Conservation (phyloP, 495 filamentous ascomycete species). For the Podospora conica region DNA sequence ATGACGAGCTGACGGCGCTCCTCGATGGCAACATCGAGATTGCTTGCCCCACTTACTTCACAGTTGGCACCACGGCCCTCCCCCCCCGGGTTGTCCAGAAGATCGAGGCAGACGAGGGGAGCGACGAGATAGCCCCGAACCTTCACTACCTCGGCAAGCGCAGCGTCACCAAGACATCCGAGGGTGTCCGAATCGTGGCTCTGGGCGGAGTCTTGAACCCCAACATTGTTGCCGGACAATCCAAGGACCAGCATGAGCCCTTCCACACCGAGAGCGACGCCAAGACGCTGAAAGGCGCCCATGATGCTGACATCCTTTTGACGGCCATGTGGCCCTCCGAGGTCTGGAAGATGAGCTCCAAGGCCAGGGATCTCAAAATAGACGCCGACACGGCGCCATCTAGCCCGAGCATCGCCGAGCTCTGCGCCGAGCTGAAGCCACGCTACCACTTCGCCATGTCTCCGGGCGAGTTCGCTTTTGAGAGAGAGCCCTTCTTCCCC, state of each 20-base stretch:
- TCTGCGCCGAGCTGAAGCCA: slow-evolving; percentile 70
- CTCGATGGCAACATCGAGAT: slow-evolving; percentile 64
- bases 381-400: slow-evolving; percentile 36
- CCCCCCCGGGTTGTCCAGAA: slow-evolving; percentile 62
- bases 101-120: slow-evolving; percentile 59
- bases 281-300: slow-evolving; percentile 62
- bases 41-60: slow-evolving; percentile 82
- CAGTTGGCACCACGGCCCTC: slow-evolving; percentile 60
- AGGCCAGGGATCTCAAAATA: slow-evolving; percentile 41
- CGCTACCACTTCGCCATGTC: slow-evolving; percentile 81
- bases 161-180: slow-evolving; percentile 76
- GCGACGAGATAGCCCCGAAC: slow-evolving; percentile 80
- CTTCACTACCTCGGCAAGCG: slow-evolving; percentile 83
- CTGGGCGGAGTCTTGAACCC: slow-evolving; percentile 65
- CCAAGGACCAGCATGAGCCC: slow-evolving; percentile 59
- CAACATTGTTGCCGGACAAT: slow-evolving; percentile 43
- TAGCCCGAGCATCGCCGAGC: slow-evolving; percentile 57
- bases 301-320: slow-evolving; percentile 75
- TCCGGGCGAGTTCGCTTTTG: slow-evolving; percentile 59
- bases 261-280: slow-evolving; percentile 72
- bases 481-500: slow-evolving; percentile 91
- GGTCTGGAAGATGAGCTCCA: slow-evolving; percentile 51
- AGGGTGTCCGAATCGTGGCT: slow-evolving; percentile 76
- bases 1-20: slow-evolving; percentile 56
- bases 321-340: slow-evolving; percentile 78